Evolutionary conservation across 331 rosid genomes (phyloP).

Genomic region (Rhamnella rubrinervis): DNA sequence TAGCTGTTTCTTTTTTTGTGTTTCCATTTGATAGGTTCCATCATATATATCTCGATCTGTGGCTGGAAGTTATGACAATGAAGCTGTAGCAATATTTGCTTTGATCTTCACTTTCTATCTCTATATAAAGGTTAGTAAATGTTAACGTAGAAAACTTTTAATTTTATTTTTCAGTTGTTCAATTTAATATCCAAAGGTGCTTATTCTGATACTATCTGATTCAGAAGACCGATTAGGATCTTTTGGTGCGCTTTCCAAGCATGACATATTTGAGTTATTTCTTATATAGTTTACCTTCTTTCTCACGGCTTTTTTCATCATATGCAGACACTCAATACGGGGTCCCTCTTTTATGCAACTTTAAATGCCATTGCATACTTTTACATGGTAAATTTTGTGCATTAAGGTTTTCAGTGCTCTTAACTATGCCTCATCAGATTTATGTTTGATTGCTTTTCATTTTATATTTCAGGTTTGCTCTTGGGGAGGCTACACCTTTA

Average conservation of each 20-base stretch:
- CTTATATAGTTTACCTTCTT: neutral
- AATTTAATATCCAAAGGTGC: slow-evolving; percentile 13
- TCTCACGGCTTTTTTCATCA: slow-evolving; percentile 39
- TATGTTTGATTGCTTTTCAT: slow-evolving; percentile 20
- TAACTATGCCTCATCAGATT: slow-evolving; percentile 24
- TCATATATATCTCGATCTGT: slow-evolving; percentile 97
- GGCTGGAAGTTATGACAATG: slow-evolving; percentile 99
- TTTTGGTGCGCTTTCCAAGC: neutral
- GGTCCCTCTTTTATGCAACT: slow-evolving; percentile 95
- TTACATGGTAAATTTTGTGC: slow-evolving; percentile 74
- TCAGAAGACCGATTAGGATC: neutral
- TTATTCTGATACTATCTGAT: neutral
- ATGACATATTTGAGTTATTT: neutral
- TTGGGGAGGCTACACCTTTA: slow-evolving; percentile 99
- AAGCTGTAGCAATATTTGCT: slow-evolving; percentile 99
- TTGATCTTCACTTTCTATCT: slow-evolving; percentile 93
- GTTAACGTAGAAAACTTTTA: slow-evolving; percentile 2
- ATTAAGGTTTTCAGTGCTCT: slow-evolving; percentile 12
- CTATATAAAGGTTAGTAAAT: slow-evolving; percentile 75
- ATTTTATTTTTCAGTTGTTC: slow-evolving; percentile 2
- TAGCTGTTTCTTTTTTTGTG: slow-evolving; percentile 10
- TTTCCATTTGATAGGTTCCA: slow-evolving; percentile 66
- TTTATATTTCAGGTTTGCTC: slow-evolving; percentile 80
- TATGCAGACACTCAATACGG: slow-evolving; percentile 89
- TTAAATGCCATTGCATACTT: slow-evolving; percentile 89